Base-by-base conservation (phyloP, 768 basidiomycete species). In the Hygrophorus pudorinus region DNA sequence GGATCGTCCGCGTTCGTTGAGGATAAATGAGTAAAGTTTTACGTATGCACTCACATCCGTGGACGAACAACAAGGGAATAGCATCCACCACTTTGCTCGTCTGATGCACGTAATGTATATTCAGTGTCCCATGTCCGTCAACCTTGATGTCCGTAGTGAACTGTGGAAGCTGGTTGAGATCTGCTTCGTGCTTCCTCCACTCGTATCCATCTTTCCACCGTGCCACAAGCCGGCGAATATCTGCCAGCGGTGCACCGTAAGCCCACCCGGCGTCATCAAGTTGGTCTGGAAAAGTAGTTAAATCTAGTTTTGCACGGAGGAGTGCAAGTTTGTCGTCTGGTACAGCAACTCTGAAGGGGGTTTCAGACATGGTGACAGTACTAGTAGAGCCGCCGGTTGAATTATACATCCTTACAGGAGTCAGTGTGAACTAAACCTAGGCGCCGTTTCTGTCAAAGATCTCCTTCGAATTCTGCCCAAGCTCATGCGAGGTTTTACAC, bases 51-150 rank as follows among this genome's bases (percentile, higher is more conserved):
- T 38, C 43, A 65, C 78, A 81, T 32, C 79, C 79, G 46, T 81
- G 79, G 12, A 79, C 67, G 48, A 75, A 80, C 21, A 81, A 59
- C 13, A 82, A 55, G 1, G 79, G 78, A 24, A 81, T 73, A 0
- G 78, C 77, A n/a, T 61, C 56, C 1, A 48, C 48, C 0, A 62
- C 50, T 6, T 48, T 30, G 51, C 77, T 78, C 55, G 61, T 67
- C 57, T 74, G 63, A 54, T 80, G 77, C 10, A 79, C 66, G 42
- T 76, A 81, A 48, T 82, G 78, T 5, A 79, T 68, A 33, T 64
- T 61, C 38, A 72, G 46, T 2, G 55, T 46, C 0, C 68, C 75
- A 44, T 69, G 70, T 2, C 62, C 65, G 9, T 69, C 69, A 1
- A 79, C 67, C 1, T 63, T 56, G 21, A 81, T 67, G 33, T 73